Evolutionary conservation across 1,139 yeast species (phyloP).

Genomic region (Pichiaceae sp.): DNA sequence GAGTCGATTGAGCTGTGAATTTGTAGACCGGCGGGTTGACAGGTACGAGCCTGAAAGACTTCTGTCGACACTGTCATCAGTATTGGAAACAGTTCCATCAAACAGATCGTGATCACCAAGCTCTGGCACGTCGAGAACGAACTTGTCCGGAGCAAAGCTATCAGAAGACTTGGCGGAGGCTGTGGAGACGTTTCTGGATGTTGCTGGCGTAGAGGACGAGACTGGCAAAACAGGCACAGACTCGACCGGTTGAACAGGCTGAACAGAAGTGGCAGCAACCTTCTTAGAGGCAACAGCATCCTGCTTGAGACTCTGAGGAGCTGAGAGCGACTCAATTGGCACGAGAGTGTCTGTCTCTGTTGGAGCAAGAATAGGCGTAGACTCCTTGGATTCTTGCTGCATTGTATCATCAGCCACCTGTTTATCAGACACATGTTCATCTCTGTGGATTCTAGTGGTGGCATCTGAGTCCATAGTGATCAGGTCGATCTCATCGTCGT

Average conservation of each 20-base stretch:
- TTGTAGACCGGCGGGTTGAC: conserved; percentile 1
- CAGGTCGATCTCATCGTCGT: conserved; percentile 3
- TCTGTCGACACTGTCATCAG: background rate
- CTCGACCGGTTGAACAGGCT: background rate
- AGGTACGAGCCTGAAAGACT: too few relatives aligned
- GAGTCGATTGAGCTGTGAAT: conserved; percentile 12
- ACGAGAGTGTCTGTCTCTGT: background rate
- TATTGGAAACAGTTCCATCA: background rate
- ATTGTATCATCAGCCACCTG: background rate
- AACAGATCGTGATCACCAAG: conserved; percentile 24
- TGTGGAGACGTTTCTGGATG: background rate
- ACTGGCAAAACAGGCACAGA: background rate
- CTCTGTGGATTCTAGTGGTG: background rate
- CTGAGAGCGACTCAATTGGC: background rate
- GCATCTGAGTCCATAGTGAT: background rate
- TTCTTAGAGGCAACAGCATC: background rate
- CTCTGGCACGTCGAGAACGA: conserved; percentile 13
- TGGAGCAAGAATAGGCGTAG: background rate
- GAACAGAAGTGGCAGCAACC: background rate
- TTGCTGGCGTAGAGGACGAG: background rate
- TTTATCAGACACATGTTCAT: background rate
- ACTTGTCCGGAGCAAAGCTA: conserved; percentile 15
- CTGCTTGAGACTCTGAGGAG: background rate
- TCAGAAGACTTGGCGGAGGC: conserved; percentile 4
- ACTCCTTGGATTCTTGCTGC: background rate